Evolutionary conservation across 352 stramenopile species (phyloP), one percentile per base, ranked within the genome.

Genomic region (Pythium chondricola): DNA sequence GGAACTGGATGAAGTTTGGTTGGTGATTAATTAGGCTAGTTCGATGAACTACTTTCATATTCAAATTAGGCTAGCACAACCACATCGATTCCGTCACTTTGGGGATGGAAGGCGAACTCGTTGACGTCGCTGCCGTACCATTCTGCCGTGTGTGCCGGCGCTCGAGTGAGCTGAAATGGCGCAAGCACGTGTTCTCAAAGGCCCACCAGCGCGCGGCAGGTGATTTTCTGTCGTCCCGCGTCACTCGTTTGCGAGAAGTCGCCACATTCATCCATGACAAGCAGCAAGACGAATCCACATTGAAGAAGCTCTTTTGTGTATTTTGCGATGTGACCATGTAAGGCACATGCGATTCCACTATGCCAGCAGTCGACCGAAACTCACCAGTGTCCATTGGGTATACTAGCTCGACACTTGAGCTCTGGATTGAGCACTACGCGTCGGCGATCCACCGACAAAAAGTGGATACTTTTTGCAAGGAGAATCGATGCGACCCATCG

Each of bases 101-200:
- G n/a, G 26, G 35, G 26, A 35, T 47, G 29, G 21, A 56, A 43
- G 48, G 48, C 30, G 26, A 10, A 36, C 35, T 46, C 32, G 67
- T 73, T 35, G 45, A 43, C 7, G 68, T 65, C 33, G 49, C 56
- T 13, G 61, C 78, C 39, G 51, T 56, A 43, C 58, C 72, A 20
- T 89, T 58, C 43, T 89, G 77, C 59, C 26, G 53, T 41, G 61
- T 76, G 18, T 90, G 75, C 55, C 65, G 74, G 24, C 69, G 65
- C 53, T 86, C 76, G 25, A 85, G 72, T 51, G 53, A 72, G 26
- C 43, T 67, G 27, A 82, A 81, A 59, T 90, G 76, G 74, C 63
- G 56, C 40, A 83, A 82, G 51, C 79, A 90, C 54, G 65, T 83
- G 17, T 90, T 81, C 61, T 73, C 68, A 13, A 67, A 59, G n/a